Evolutionary conservation across 352 stramenopile genomes (phyloP), one percentile per base, ranked within the genome.

Genomic region (Elongisporangium undulatum): DNA sequence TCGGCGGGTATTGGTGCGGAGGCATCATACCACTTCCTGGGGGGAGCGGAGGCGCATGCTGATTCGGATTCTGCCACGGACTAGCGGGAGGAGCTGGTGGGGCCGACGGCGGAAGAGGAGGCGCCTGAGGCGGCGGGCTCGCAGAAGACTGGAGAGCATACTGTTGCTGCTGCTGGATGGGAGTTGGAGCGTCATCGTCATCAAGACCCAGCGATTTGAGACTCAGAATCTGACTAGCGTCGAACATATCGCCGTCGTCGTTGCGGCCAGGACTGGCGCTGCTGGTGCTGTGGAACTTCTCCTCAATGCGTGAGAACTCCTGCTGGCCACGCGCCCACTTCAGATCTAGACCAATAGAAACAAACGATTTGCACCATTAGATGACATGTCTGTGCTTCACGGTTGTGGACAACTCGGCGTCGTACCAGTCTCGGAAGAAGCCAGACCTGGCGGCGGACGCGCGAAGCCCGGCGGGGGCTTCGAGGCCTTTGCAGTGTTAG

Each of bases 311-410:
- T 19, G 82, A 89, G 41, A 91, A 92, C 49, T 85, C 70, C 39
- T 91, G 72, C 56, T 92, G 83, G 4, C 85, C 83, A 51, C 83
- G 74, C 3, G 85, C 81, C 85, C 85, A 95, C 63, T 89, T 89
- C 21, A 93, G 58, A 58, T 95, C 85, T 49, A 26, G 16, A 41
- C 22, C 2, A 20, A n/a, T n/a, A 52, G 13, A 57, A 17, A 59
- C 29, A 65, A 55, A 5, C 1, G 21, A 57, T n/a, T 49, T 29
- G 38, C 29, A 54, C n/a, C 6, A 16, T 59, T 10, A 17, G 13
- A 49, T 17, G 29, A 41, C 29, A 34, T 7, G 24, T 34, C 8
- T 41, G 5, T 9, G 29, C 29, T 41, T 41, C 29, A 41, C 8
- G 29, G 9, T 41, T 9, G 9, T 41, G 29, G 13, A 9, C 5